Percentiles rank a stretch among this genome's conserved stretches.
Evolutionary conservation across 768 basidiomycete genomes (phyloP).

Genomic region (Royoungia palumana): DNA sequence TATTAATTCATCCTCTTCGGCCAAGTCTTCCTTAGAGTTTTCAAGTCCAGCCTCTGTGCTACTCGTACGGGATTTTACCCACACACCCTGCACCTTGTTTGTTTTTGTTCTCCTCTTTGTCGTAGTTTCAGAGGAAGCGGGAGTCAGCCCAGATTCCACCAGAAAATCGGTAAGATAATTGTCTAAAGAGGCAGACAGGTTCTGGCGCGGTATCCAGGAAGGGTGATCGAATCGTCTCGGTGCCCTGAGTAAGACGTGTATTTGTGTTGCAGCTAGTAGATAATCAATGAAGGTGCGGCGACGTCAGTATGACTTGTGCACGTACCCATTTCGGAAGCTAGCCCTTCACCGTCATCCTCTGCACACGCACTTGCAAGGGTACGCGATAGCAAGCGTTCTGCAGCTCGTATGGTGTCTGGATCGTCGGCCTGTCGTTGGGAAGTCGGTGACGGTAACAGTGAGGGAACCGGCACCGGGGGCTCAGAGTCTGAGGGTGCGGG

Average conservation of each 20-base stretch:
- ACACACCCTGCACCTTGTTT: conserved; percentile 38
- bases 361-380: conserved; percentile 44
- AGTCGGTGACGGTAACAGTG: background rate
- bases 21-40: conserved; percentile 13
- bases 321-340: conserved; percentile 42
- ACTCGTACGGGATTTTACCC: conserved; percentile 30
- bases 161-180: conserved; percentile 34
- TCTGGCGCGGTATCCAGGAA: conserved; percentile 47
- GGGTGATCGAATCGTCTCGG: conserved; percentile 47
- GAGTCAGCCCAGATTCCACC: conserved; percentile 18
- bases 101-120: conserved; percentile 28
- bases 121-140: conserved; percentile 14
- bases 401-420: conserved; percentile 32
- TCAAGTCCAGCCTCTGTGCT: background rate
- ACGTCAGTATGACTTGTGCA: background rate
- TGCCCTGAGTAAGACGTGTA: conserved; percentile 44
- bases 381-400: conserved; percentile 43
- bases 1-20: conserved; percentile 46
- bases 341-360: conserved; percentile 37
- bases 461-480: conserved; percentile 25
- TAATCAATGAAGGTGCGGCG: background rate
- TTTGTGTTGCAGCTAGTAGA: conserved; percentile 43
- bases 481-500: conserved; percentile 19
- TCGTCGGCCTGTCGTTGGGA: conserved; percentile 25
- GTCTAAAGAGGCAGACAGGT: conserved; percentile 37